phyloP scores from a whole-genome alignment of 176 grass and related monocot species.

The Zoysia pacifica region DNA sequence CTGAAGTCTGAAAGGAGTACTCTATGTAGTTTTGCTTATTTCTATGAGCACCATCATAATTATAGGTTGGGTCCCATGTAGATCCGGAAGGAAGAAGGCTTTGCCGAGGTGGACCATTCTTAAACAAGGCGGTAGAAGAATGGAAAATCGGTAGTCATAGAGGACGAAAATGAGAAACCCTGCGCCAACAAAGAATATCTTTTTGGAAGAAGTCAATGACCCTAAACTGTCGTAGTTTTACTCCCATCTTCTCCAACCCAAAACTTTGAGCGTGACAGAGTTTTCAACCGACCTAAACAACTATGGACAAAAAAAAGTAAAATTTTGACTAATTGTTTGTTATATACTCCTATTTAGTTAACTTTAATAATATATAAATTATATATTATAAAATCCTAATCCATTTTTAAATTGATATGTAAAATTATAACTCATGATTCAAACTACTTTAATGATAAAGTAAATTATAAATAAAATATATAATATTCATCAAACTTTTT shows the following conservation, averaged over 20 bases:
- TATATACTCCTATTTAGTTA: no score
- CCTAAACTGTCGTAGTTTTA: slow-evolving; percentile 15
- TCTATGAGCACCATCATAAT: no score
- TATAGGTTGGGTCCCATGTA: background rate
- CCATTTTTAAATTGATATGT: no score
- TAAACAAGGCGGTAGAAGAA: background rate
- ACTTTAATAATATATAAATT: no score
- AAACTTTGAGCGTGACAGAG: background rate
- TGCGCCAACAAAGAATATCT: slow-evolving; percentile 35
- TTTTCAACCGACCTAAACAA: slow-evolving; percentile 2
- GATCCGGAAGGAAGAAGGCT: background rate
- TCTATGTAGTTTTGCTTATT: no score
- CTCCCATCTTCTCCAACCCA: background rate
- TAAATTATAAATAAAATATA: no score
- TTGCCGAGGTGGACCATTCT: slow-evolving; percentile 10
- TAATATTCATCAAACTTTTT: no score
- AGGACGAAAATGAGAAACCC: background rate
- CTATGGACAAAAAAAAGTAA: background rate
- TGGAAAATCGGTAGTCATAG: background rate
- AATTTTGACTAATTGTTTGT: background rate
- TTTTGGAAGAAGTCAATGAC: slow-evolving; percentile 46
- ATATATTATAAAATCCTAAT: no score
- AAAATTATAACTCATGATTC: no score
- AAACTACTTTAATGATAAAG: no score
- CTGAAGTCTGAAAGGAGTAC: no score